Evolutionary conservation across 1,284 basidiomycete genomes (phyloP), one percentile per base, ranked within the genome.

Genomic region (Irpex lacteus): DNA sequence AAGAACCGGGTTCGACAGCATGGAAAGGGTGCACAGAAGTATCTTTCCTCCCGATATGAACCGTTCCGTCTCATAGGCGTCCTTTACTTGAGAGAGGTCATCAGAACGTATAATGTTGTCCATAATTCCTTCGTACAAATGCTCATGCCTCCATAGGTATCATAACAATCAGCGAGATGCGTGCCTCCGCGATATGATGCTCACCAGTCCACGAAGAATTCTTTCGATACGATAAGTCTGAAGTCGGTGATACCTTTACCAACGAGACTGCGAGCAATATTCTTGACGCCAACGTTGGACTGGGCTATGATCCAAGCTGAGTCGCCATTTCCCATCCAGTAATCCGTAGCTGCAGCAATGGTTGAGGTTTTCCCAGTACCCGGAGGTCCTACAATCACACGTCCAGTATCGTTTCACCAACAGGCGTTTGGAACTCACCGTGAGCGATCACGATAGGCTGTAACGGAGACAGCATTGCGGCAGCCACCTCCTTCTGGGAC

Each of bases 161-260:
- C 32, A 60, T 34, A 4, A n/a, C 15, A 15, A 18, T 5, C 18
- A 4, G 32, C 32, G 1, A 34, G 32, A 34, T 34, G 32, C 32
- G 32, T 34, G 32, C 32, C 32, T 34, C 32, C 0, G 1, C 32
- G 32, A 34, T 0, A 34, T 34, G 32, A 34, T 34, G 32, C 32
- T 56, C 32, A 82, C 82, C 82, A 83, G 70, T 80, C 82, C 8
- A 75, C 68, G 63, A 81, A 77, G 63, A 84, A 85, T 19, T 84
- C 83, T 57, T 80, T 77, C 1, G 82, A 81, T 1, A 84, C 81
- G 4, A 85, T 50, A 5, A 85, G 69, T 61, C 75, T 78, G 72
- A 82, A 85, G 49, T 76, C 68, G 7, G 53, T 54, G 7, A 83
- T 73, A 0, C 67, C 64, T 26, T 72, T 69, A 55, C 78, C 76